Evolutionary conservation across 768 basidiomycete genomes (phyloP), one percentile per base, ranked within the genome.

Genomic region (Kwoniella dendrophila): DNA sequence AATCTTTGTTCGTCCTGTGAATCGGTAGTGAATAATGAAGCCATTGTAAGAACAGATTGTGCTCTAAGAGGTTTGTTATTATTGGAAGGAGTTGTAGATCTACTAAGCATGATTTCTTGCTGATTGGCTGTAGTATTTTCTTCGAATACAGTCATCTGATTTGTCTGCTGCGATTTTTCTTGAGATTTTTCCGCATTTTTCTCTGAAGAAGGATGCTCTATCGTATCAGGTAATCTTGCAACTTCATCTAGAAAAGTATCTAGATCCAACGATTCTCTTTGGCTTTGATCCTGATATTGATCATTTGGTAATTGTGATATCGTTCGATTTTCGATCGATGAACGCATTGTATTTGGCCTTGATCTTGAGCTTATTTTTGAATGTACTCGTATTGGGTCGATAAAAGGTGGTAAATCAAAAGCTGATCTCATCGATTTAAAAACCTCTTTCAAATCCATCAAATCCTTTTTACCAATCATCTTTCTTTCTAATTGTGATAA

Each of bases 241-340:
- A 64, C 55, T 38, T 66, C 63, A n/a, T 55, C 48, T 26, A 65
- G 44, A 34, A 66, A 69, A 18, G 56, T 48, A 22, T 69, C 68
- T 8, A 69, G 48, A 59, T 69, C 64, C 48, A 66, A 59, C 4
- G 68, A 66, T n/a, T n/a, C n/a, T n/a, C n/a, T n/a, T n/a, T n/a
- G n/a, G n/a, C n/a, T n/a, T n/a, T 6, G 30, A 38, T 16, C 49
- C 27, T 30, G 38, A 20, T 22, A 38, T 26, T 29, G 49, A 29
- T 12, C 12, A 12, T 30, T 24, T 30, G 3, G 16, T 16, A 11
- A 14, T 26, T 11, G 16, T 14, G 14, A n/a, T 38, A 38, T 27
- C 51, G n/a, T 18, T 36, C n/a, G n/a, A n/a, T 26, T 53, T 18
- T n/a, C 18, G 18, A 20, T 16, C 16, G 20, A 22, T 24, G 51